These are phyloP conservation scores for Quercus ilex DNA, from an alignment of 306 rosid species.

Conservation along the genomic window DNA sequence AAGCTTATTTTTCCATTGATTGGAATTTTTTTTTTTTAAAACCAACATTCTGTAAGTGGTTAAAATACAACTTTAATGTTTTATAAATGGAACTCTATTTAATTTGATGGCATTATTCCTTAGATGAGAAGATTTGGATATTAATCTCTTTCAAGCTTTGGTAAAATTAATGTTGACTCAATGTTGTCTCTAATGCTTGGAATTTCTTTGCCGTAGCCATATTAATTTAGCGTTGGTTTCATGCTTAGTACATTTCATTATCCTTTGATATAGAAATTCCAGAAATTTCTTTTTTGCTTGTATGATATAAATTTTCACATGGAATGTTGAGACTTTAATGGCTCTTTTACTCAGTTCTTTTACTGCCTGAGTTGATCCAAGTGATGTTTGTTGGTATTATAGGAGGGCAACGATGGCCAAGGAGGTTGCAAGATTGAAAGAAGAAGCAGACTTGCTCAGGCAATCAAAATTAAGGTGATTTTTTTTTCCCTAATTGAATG, in stretches of 20 bases:
- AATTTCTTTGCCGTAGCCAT: background rate
- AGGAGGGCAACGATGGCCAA: conserved; percentile 62
- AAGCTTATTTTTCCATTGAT: too few relatives aligned
- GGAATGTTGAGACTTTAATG: background rate
- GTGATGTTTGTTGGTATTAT: conserved; percentile 19
- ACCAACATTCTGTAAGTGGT: background rate
- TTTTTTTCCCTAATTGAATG: background rate
- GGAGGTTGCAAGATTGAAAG: conserved; percentile 44
- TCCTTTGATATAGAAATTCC: background rate
- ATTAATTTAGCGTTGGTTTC: background rate
- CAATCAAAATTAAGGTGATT: conserved; percentile 30
- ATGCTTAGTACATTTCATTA: background rate
- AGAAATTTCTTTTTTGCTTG: background rate
- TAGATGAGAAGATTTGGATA: background rate
- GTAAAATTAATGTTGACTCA: background rate
- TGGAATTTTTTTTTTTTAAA: too few relatives aligned
- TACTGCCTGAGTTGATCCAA: background rate
- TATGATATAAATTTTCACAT: background rate
- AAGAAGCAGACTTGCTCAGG: conserved; percentile 32
- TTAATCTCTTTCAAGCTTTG: background rate
- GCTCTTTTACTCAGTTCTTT: background rate
- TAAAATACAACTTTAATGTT: background rate
- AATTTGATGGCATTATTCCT: background rate
- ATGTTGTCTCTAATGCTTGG: background rate
- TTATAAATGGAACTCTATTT: background rate